Base-by-base conservation (phyloP, 192 early-diverging fungal species). In the Backusella parvicylindrica region DNA sequence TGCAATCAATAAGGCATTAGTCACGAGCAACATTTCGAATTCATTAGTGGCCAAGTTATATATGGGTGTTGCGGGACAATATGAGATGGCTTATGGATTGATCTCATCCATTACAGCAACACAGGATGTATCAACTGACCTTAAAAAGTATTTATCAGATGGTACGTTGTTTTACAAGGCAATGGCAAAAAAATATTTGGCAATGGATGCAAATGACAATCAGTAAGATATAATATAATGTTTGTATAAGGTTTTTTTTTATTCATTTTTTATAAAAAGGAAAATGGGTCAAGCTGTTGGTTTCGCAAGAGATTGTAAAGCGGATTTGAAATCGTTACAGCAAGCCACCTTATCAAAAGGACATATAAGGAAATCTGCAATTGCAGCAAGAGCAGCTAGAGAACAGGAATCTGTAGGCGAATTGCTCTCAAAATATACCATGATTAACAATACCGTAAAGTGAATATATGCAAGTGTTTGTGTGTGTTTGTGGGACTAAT, bases 61-160 rank as follows among this genome's bases (percentile, higher is more conserved):
- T 3, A 84, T 89, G 28, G 86, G 86, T 6, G 84, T 89, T 30
- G 84, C 86, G 31, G 84, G 81, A 32, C 82, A 88, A 33, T 89
- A 89, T 70, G 88, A 89, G 60, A 83, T 82, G 30, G 88, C 88
- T 0, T 83, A 86, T 70, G 88, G 88, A 0, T 69, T 89, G 23
- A 72, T 89, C 6, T 84, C 84, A 15, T 85, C 86, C 32, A 79
- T 88, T 38, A 84, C 84, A 66, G 83, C 81, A 47, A 63, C 79
- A 38, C 78, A 82, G 36, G 86, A 89, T 68, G 83, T 89, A n/a
- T 81, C 85, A 35, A 71, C 74, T 8, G 86, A 89, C 30, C 83
- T 89, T 21, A 78, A 83, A 67, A 79, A 82, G 13, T 87, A 89
- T 78, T 77, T 89, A 16, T 79, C 79, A 3, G 80, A 88, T 75